These are phyloP conservation scores for Yarrowia porcina DNA, from an alignment of 805 yeast species.

Conservation along the genomic window DNA sequence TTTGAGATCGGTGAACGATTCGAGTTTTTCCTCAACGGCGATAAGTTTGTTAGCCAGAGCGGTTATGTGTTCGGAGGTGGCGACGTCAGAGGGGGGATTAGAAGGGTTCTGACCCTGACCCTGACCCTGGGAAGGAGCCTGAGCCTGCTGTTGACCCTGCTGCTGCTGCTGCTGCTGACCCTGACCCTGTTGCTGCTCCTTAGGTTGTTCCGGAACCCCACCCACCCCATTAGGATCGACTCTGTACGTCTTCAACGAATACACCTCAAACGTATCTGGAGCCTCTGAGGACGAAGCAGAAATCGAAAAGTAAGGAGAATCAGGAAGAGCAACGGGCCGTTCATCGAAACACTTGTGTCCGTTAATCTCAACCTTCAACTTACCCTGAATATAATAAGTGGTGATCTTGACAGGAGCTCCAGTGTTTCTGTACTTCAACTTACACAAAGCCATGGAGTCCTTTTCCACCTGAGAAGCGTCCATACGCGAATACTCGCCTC, in stretches of 20 bases:
- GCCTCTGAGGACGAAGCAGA: conserved; percentile 35
- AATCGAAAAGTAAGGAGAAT: conserved; percentile 37
- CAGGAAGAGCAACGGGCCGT: conserved; percentile 38
- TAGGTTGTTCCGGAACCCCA: conserved; percentile 4
- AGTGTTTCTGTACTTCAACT: conserved; percentile 39
- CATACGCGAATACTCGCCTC: conserved; percentile 33
- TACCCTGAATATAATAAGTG: conserved; percentile 37
- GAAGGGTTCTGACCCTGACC: background rate
- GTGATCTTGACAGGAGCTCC: conserved; percentile 35
- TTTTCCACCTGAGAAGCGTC: conserved; percentile 10
- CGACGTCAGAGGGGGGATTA: background rate
- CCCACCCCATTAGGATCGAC: background rate
- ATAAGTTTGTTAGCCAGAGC: background rate
- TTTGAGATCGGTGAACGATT: conserved; percentile 8
- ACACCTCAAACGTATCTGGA: conserved; percentile 31
- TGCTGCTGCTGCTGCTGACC: conserved; percentile 18
- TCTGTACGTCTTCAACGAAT: conserved; percentile 28
- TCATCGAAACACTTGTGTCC: conserved; percentile 41
- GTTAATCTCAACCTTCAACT: conserved; percentile 40
- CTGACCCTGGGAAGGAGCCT: background rate
- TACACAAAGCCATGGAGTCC: conserved; percentile 41
- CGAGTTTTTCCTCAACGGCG: conserved; percentile 3
- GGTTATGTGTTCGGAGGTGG: background rate
- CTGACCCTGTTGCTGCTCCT: conserved; percentile 10
- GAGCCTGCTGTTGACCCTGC: background rate